These are phyloP conservation scores for Centella asiatica DNA, from an alignment of 129 eudicot genomes.

Conservation along the genomic window DNA sequence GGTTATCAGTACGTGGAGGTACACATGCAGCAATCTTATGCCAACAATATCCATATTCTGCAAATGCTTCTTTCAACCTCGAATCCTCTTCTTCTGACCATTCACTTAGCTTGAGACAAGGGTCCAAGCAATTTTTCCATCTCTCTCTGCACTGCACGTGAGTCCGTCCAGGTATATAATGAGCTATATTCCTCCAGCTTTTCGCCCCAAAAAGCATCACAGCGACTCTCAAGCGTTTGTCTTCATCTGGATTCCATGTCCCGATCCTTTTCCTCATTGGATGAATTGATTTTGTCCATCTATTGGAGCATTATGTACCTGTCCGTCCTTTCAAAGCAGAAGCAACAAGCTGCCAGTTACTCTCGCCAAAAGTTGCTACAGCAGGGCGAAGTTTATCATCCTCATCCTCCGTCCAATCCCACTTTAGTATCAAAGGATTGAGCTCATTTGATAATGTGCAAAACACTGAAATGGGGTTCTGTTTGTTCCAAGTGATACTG, in stretches of 20 bases:
- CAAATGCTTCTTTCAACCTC: slow-evolving; percentile 46
- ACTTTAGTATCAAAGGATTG: slow-evolving; percentile 69
- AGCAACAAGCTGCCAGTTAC: slow-evolving; percentile 83
- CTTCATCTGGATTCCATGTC: slow-evolving; percentile 63
- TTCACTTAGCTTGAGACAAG: slow-evolving; percentile 43
- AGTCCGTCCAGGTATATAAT: slow-evolving; percentile 78
- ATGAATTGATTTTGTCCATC: slow-evolving; percentile 74
- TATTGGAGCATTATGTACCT: slow-evolving; percentile 89
- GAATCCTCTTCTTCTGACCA: slow-evolving; percentile 88
- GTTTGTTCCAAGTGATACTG: slow-evolving; percentile 46
- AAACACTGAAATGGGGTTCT: slow-evolving; percentile 85
- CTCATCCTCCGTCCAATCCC: slow-evolving; percentile 71
- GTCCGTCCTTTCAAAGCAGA: slow-evolving; percentile 68
- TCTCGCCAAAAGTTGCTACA: slow-evolving; percentile 66
- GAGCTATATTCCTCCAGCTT: slow-evolving; percentile 67
- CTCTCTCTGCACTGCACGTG: slow-evolving; percentile 90
- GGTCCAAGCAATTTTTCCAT: slow-evolving; percentile 82
- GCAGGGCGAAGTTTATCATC: slow-evolving; percentile 66
- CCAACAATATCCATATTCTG: slow-evolving; percentile 61
- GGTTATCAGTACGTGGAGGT: slow-evolving; percentile 79
- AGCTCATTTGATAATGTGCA: slow-evolving; percentile 89
- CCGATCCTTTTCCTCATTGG: slow-evolving; percentile 69
- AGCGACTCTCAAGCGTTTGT: slow-evolving; percentile 68
- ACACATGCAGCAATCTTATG: slow-evolving; percentile 66
- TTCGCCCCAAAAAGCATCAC: slow-evolving; percentile 68